phyloP scores from a whole-genome alignment of 179 eudicot genomes.

The Silene vulgaris region DNA sequence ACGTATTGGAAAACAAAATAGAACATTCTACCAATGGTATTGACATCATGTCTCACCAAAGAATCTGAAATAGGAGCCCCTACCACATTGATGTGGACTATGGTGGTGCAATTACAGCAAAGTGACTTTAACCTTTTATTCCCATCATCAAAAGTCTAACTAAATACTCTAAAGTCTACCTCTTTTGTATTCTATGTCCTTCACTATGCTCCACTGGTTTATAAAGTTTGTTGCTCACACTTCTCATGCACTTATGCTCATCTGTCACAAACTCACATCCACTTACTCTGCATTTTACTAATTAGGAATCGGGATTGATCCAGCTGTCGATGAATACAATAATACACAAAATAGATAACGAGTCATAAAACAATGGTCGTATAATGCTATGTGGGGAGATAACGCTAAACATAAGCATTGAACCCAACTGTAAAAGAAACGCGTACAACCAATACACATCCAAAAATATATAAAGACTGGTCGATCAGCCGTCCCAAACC shows the following conservation, averaged over 20 bases:
- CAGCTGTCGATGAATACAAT: too few relatives aligned
- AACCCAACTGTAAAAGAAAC: too few relatives aligned
- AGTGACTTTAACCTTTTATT: conserved; percentile 9
- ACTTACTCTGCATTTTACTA: neutral
- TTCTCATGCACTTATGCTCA: neutral
- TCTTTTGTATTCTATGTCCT: neutral
- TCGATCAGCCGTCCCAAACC: too few relatives aligned
- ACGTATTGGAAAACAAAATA: neutral
- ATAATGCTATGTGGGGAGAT: too few relatives aligned
- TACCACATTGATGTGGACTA: conserved; percentile 15
- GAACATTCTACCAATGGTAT: neutral
- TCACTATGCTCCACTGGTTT: neutral
- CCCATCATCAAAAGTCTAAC: conserved; percentile 8
- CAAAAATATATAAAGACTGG: too few relatives aligned
- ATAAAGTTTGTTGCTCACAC: too few relatives aligned
- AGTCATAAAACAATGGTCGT: too few relatives aligned
- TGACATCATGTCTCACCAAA: neutral
- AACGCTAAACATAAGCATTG: too few relatives aligned
- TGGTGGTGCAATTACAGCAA: conserved; percentile 13
- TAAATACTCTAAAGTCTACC: conserved; percentile 1
- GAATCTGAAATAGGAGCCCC: conserved; percentile 14
- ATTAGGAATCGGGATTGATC: neutral
- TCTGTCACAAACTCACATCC: neutral
- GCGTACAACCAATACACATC: too few relatives aligned
- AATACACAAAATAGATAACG: too few relatives aligned